Evolutionary conservation across 2,329 filamentous ascomycete species (phyloP), one percentile per base, ranked within the genome.

Genomic region (Xylariaceae sp.): DNA sequence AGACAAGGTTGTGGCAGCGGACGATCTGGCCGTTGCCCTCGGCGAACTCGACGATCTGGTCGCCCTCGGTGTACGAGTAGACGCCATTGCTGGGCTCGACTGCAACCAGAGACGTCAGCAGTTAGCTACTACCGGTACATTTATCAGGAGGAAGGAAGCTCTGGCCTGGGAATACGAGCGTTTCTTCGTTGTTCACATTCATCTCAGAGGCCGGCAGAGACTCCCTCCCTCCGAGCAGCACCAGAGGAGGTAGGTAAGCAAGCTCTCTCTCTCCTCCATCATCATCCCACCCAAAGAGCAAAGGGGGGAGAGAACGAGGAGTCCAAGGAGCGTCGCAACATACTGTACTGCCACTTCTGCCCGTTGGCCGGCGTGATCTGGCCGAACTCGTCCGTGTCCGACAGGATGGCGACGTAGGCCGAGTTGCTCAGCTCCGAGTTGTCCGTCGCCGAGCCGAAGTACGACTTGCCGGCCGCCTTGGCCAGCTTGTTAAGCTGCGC

Each of bases 381-480:
- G 19, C 78, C 79, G 46, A 82, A 83, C 48, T 80, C 75, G 29
- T 61, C 58, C 6, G 50, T 58, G 52, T 78, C 60, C 42, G 64
- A 65, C 26, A 79, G 59, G 39, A 80, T 72, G 14, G 58, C 53
- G 13, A 67, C 57, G 53, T 83, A 84, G 9, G 12, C n/a, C 19
- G 39, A 34, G 25, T 44, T 36, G 13, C 32, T 22, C 16, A 44
- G 18, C 32, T 73, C 68, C 3, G 54, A 51, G 37, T 80, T 78
- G 51, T 82, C 74, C 26, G 76, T 74, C 2, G 78, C 77, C 1
- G 75, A 73, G 35, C 79, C 79, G 35, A 81, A 82, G 59, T 80
- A 83, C 42, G 67, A 51, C 40, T 72, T 63, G 14, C 75, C 76
- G 25, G 72, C 70, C 33, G 64, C 64, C 39, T 68, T 63, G 30